phyloP scores from a whole-genome alignment of 345 rosid genomes.

The Lumnitzera littorea region DNA sequence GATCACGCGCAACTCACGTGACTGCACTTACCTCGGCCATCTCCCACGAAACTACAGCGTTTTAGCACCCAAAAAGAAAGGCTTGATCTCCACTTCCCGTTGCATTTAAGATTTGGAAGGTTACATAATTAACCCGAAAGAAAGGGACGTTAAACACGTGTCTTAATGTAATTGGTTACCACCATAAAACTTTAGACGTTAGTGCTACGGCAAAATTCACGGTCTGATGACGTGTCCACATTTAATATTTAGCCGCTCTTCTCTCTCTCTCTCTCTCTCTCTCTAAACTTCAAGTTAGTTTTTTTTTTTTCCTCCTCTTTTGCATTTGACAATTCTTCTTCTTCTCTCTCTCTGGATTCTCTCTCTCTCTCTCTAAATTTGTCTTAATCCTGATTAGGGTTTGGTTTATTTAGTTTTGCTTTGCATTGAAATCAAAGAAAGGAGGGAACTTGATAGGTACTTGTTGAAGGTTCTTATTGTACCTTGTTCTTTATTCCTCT shows the following conservation, averaged over 20 bases:
- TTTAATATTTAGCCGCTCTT: constrained; percentile 16
- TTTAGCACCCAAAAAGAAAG: background rate
- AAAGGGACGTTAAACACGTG: constrained; percentile 26
- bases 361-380: constrained; percentile 6
- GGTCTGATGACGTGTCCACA: constrained; percentile 21
- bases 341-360: background rate
- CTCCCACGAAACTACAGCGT: constrained; percentile 18
- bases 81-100: constrained; percentile 17
- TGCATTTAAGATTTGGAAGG: constrained; percentile 13
- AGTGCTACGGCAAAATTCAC: constrained; percentile 46
- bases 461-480: constrained; percentile 10
- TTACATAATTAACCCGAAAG: constrained; percentile 1
- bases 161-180: constrained; percentile 3
- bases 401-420: constrained; percentile 36
- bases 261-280: constrained; percentile 10
- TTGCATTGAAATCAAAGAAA: constrained; percentile 34
- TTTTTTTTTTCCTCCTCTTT: constrained; percentile 6
- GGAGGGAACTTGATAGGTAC: constrained; percentile 29
- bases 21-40: background rate
- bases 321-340: constrained; percentile 7
- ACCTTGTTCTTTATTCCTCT: background rate
- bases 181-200: constrained; percentile 23
- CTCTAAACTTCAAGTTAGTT: constrained; percentile 7
- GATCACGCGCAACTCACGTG: constrained; percentile 12
- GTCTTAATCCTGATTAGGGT: constrained; percentile 14